Evolutionary conservation across 2,329 filamentous ascomycete genomes (phyloP), one percentile per base, ranked within the genome.

Genomic region (Exophiala alcalophila): DNA sequence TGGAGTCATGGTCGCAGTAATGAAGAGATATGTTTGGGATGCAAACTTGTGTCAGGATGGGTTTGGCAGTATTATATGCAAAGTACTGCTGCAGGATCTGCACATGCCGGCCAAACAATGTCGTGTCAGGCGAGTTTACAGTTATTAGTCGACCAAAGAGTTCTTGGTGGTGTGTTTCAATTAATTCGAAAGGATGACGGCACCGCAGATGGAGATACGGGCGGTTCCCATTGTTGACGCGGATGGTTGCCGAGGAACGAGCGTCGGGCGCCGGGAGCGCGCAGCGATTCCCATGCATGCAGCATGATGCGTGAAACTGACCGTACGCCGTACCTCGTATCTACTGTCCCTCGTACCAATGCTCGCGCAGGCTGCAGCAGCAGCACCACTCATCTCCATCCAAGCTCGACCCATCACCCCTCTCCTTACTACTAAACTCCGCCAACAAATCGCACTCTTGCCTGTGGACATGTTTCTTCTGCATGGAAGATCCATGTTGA

Each of bases 1-100:
- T 32, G 47, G 37, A 31, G 41, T 37, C 43, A 46, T 49, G 41
- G n/a, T n/a, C n/a, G n/a, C n/a, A n/a, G n/a, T n/a, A n/a, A n/a
- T n/a, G n/a, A n/a, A n/a, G n/a, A n/a, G n/a, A n/a, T n/a, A n/a
- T n/a, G n/a, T n/a, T n/a, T 23, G 44, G 25, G 36, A 20, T 18
- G 12, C 23, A 24, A 31, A 28, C 20, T 24, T 9, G n/a, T 35
- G 14, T 34, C 14, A 15, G 11, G 23, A 35, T 29, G 46, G 44
- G 42, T 33, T 36, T 20, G 33, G 42, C 41, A 46, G 33, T 46
- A 49, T 43, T 49, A 49, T 49, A 45, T 42, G 37, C 14, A 24
- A 15, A 18, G 15, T 39, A 40, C 30, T 20, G 11, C 28, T 42
- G 32, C 32, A 21, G 14, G 30, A 40, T 36, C 29, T 31, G 41